These are phyloP conservation scores for Didymellaceae sp. DNA, from an alignment of 2,329 filamentous ascomycete species.

Conservation along the genomic window DNA sequence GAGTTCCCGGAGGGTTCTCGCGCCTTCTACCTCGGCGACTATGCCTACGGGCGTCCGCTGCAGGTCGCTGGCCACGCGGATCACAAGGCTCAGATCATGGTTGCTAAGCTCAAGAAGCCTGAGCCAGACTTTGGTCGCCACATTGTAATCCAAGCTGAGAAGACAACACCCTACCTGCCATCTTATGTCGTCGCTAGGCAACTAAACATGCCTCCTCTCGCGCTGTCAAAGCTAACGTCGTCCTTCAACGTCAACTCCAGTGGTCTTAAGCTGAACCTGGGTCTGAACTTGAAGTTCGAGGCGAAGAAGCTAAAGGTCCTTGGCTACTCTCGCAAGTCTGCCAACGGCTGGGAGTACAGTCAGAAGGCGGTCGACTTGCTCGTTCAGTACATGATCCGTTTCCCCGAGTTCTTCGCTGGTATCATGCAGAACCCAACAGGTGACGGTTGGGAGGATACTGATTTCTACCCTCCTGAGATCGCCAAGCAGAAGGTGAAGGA, in stretches of 20 bases:
- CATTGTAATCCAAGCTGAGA: conserved; percentile 74
- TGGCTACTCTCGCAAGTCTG: conserved; percentile 87
- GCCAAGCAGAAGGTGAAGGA: conserved; percentile 88
- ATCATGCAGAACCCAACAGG: conserved; percentile 85
- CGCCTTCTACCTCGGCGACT: conserved; percentile 94
- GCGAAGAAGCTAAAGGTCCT: conserved; percentile 93
- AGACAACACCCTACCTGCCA: conserved; percentile 76
- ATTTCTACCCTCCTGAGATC: conserved; percentile 78
- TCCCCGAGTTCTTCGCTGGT: conserved; percentile 92
- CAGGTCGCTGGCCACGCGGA: conserved; percentile 76
- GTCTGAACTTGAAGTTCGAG: conserved; percentile 96
- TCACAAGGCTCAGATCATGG: conserved; percentile 78
- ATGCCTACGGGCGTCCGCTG: conserved; percentile 88
- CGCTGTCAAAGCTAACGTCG: conserved; percentile 94
- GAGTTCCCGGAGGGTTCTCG: conserved; percentile 85
- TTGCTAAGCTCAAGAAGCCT: conserved; percentile 73
- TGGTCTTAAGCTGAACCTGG: conserved; percentile 84
- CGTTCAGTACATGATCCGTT: conserved; percentile 87
- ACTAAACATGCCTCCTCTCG: conserved; percentile 81
- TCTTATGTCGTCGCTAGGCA: conserved; percentile 88
- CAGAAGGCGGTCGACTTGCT: conserved; percentile 80
- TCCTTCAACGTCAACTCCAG: conserved; percentile 87
- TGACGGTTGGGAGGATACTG: conserved; percentile 81
- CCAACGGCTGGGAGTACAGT: conserved; percentile 95
- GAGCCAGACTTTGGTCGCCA: conserved; percentile 82